phyloP scores from a whole-genome alignment of 306 rosid genomes.

The Potentilla sterilis region DNA sequence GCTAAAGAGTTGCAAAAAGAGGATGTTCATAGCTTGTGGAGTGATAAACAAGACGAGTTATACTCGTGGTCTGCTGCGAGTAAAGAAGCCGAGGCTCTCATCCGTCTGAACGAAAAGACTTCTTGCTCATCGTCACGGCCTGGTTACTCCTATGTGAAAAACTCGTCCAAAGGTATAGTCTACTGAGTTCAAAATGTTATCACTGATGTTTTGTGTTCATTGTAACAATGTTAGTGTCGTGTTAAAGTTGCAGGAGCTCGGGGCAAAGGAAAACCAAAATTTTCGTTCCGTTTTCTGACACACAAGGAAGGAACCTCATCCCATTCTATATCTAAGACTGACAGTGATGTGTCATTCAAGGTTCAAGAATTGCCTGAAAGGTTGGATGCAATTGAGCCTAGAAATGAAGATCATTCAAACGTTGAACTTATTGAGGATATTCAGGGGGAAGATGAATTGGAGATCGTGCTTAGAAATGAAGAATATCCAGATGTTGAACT shows the following conservation, averaged over 20 bases:
- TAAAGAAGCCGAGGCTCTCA: conserved; percentile 44
- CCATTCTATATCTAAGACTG: conserved; percentile 31
- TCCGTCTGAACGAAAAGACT: conserved; percentile 28
- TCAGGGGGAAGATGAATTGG: conserved; percentile 38
- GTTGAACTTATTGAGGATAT: conserved; percentile 47
- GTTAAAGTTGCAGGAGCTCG: conserved; percentile 43
- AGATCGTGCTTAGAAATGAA: conserved; percentile 28
- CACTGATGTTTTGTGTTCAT: neutral
- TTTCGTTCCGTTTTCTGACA: conserved; percentile 40
- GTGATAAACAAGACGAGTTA: conserved; percentile 22
- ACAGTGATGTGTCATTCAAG: conserved; percentile 18
- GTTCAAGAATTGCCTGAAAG: conserved; percentile 39
- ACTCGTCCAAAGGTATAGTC: conserved; percentile 30
- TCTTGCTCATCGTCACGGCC: conserved; percentile 34
- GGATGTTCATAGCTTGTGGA: conserved; percentile 24
- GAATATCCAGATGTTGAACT: conserved; percentile 29
- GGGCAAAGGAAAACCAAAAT: conserved; percentile 51
- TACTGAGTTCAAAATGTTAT: neutral
- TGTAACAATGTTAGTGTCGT: neutral
- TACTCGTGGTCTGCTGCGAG: conserved; percentile 24
- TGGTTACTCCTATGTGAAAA: conserved; percentile 34
- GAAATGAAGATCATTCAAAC: conserved; percentile 28
- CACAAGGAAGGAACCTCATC: conserved; percentile 31
- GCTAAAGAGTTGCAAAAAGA: conserved; percentile 24
- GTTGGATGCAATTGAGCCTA: conserved; percentile 28